phyloP scores from a whole-genome alignment of 306 rosid genomes.

The Medicago truncatula region DNA sequence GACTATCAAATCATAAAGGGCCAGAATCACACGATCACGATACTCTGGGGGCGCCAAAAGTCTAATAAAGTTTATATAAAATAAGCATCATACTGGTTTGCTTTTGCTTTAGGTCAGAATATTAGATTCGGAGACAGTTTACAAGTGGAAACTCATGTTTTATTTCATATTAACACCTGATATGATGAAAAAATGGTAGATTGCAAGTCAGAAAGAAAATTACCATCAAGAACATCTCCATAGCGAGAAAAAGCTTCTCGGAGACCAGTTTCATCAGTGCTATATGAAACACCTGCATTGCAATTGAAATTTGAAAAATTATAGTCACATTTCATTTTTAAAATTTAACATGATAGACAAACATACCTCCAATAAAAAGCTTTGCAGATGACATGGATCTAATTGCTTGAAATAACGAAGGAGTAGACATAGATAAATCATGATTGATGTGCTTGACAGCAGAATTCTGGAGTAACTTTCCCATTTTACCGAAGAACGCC shows the following conservation, averaged over 20 bases:
- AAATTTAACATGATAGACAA: background rate
- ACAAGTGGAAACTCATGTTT: background rate
- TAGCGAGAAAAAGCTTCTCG: constrained; percentile 54
- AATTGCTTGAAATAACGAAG: constrained; percentile 53
- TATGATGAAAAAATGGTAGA: constrained; percentile 38
- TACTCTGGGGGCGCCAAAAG: too few species aligned
- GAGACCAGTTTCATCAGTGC: constrained; percentile 54
- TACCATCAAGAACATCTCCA: constrained; percentile 61
- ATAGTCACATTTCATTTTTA: constrained; percentile 3
- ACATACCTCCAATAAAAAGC: constrained; percentile 58
- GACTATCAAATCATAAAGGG: too few species aligned
- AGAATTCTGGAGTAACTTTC: constrained; percentile 50
- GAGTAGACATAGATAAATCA: constrained; percentile 48
- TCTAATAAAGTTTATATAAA: background rate
- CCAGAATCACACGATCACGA: too few species aligned
- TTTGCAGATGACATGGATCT: constrained; percentile 58
- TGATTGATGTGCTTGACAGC: constrained; percentile 50
- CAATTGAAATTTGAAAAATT: constrained; percentile 17
- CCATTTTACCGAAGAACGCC: constrained; percentile 55
- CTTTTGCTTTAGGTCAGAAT: background rate
- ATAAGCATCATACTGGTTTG: background rate
- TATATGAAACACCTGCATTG: constrained; percentile 56
- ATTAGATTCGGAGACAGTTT: constrained; percentile 3
- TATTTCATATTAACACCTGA: background rate
- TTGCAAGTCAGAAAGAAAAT: constrained; percentile 10